Conservation (phyloP, 2,329 filamentous ascomycete genomes). For the Fusarium incarnatum region DNA sequence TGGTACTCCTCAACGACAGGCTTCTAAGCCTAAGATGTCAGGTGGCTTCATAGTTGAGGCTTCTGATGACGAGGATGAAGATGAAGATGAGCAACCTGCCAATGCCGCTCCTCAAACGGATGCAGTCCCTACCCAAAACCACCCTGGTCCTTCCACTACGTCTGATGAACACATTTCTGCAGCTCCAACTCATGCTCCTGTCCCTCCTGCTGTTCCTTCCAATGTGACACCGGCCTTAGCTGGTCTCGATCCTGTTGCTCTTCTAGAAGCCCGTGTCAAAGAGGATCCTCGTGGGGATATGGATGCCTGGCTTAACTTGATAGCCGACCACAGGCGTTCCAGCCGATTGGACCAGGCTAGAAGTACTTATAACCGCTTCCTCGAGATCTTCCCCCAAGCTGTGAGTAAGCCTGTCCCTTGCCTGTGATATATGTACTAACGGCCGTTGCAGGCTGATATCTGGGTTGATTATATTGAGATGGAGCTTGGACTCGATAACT, state of each 20-base stretch:
- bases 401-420: conserved; percentile 69
- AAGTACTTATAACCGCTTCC: conserved; percentile 84
- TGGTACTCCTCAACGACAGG: conserved; percentile 46
- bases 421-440: conserved; percentile 25
- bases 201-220: conserved; percentile 43
- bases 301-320: conserved; percentile 89
- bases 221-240: conserved; percentile 54
- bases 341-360: conserved; percentile 86
- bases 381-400: conserved; percentile 88
- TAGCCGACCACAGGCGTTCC: conserved; percentile 84
- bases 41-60: conserved; percentile 71
- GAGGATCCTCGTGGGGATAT: conserved; percentile 94
- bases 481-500: conserved; percentile 88
- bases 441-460: conserved; percentile 79
- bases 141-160: conserved; percentile 31
- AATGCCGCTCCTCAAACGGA: conserved; percentile 32
- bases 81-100: conserved; percentile 54
- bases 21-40: conserved; percentile 68
- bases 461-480: conserved; percentile 91
- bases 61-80: conserved; percentile 70
- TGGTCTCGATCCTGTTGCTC: conserved; percentile 75
- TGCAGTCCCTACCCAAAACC: conserved; percentile 24
- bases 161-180: conserved; percentile 42
- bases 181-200: conserved; percentile 24
- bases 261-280: conserved; percentile 89